Evolutionary conservation across 2,329 filamentous ascomycete species (phyloP), one percentile per base, ranked within the genome.

Genomic region (Camillea tinctor): DNA sequence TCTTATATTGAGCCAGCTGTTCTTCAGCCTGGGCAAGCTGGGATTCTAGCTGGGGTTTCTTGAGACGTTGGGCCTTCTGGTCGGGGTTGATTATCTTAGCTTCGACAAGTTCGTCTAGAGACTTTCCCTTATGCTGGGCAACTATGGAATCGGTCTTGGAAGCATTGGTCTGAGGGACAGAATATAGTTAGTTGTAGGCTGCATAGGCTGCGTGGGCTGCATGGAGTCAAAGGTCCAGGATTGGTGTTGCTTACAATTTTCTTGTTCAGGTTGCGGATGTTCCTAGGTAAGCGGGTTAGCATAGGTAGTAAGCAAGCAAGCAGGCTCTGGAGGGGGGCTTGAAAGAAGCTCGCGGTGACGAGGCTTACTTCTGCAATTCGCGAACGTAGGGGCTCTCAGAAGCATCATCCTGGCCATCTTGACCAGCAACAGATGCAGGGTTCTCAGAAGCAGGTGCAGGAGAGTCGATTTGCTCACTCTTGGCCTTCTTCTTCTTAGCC

Each of bases 191-290:
- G 53, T n/a, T n/a, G n/a, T n/a, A n/a, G n/a, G n/a, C n/a, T n/a
- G n/a, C 55, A 55, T 40, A 30, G 7, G 13, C 26, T 9, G 26
- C 13, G 7, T 7, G 26, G 2, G 26, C 26, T n/a, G n/a, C n/a
- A n/a, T n/a, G n/a, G n/a, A n/a, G n/a, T n/a, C n/a, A n/a, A 57
- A 7, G 26, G 24, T 21, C 21, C 44, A 48, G 36, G 26, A 7
- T 50, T 52, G 75, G 44, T 26, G 50, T 36, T 58, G 81, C 90
- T 80, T 79, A 96, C 92, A 71, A 98, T 88, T 80, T 97, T 97
- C 85, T 97, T 98, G 81, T 88, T 90, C 72, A 95, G 80, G 76
- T 95, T 96, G 73, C 94, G 93, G 70, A 97, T 91, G 76, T 87
- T 92, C 83, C 93, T 97, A 67, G 22, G 13, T 52, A 52, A 24